Percentiles rank a stretch among this genome's conserved stretches.
phyloP scores from a whole-genome alignment of 2,329 filamentous ascomycete genomes.

The Aureobasidium namibiae region DNA sequence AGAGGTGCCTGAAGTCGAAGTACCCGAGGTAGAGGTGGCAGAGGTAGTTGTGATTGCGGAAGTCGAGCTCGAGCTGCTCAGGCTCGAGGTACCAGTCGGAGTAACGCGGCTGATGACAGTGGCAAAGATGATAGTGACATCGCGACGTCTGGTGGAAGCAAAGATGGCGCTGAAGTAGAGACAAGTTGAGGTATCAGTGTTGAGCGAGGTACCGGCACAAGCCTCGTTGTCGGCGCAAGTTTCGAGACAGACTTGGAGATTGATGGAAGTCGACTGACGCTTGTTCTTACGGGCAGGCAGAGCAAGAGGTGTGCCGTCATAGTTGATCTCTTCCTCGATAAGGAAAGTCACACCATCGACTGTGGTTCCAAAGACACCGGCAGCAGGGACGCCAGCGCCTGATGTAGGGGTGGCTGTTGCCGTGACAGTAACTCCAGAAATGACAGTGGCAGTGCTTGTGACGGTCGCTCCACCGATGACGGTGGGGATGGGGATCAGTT shows the following conservation, averaged over 20 bases:
- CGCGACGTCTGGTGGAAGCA: neutral
- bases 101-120: neutral
- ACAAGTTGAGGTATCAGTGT: neutral
- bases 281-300: neutral
- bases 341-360: neutral
- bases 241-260: neutral
- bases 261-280: neutral
- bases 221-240: neutral
- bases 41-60: neutral
- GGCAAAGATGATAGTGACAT: neutral
- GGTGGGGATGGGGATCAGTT: neutral
- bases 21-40: neutral
- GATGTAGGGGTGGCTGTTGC: neutral
- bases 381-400: neutral
- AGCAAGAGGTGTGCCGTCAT: neutral
- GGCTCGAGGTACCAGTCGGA: neutral
- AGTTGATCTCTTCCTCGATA: neutral
- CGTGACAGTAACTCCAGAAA: neutral
- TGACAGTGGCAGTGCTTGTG: neutral
- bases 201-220: neutral
- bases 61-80: neutral
- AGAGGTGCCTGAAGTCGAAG: neutral
- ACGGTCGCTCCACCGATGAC: neutral
- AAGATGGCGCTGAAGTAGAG: conserved; percentile 1
- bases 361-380: neutral